Percentiles rank a stretch among this genome's conserved stretches.
These are phyloP conservation scores for Paraphoma chrysanthemicola DNA, from an alignment of 2,329 filamentous ascomycete species.

Conservation along the genomic window DNA sequence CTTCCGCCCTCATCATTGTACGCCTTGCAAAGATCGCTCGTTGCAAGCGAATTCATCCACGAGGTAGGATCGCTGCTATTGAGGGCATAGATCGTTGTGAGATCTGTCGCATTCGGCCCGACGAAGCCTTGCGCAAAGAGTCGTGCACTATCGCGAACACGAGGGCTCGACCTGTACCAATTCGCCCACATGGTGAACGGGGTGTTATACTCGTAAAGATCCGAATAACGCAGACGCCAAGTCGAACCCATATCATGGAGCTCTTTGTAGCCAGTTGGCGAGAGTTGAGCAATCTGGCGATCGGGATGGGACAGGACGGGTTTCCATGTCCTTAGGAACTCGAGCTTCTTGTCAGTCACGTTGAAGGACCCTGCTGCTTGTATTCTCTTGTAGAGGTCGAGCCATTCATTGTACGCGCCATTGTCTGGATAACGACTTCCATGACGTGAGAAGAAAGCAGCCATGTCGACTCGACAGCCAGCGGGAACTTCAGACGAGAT, in stretches of 20 bases:
- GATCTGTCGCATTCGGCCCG: constrained; percentile 60
- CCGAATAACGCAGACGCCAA: constrained; percentile 53
- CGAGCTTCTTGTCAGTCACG: constrained; percentile 57
- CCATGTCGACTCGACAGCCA: constrained; percentile 66
- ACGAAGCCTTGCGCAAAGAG: constrained; percentile 69
- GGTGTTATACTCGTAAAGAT: constrained; percentile 57
- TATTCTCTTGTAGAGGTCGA: constrained; percentile 54
- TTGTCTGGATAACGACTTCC: constrained; percentile 69
- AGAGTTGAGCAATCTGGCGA: constrained; percentile 65
- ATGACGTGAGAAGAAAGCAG: constrained; percentile 66
- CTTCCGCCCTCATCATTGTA: constrained; percentile 63
- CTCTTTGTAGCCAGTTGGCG: constrained; percentile 69
- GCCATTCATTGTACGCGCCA: constrained; percentile 67
- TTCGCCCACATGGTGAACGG: constrained; percentile 70
- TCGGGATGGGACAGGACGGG: constrained; percentile 63
- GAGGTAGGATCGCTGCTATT: constrained; percentile 62
- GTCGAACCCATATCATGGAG: constrained; percentile 63
- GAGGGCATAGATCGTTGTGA: constrained; percentile 65
- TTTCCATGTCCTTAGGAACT: constrained; percentile 66
- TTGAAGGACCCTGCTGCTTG: constrained; percentile 59
- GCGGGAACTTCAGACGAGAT: constrained; percentile 63
- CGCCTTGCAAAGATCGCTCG: constrained; percentile 68
- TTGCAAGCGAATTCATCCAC: constrained; percentile 68
- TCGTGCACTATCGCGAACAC: constrained; percentile 67
- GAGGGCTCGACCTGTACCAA: constrained; percentile 61